Conservation (phyloP, 805 yeast species). For the Candida berthetii region DNA sequence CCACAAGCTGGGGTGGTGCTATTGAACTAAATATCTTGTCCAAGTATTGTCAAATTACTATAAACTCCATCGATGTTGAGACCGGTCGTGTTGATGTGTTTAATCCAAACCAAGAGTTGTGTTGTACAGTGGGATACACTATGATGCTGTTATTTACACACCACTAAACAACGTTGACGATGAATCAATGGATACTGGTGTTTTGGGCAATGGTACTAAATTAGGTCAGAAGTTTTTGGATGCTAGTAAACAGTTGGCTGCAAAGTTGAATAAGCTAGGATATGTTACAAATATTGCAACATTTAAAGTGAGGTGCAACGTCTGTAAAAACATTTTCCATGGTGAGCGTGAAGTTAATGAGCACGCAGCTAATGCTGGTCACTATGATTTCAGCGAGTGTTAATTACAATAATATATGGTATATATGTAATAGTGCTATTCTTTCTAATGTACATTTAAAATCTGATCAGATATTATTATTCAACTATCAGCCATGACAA, state of each 20-base stretch:
- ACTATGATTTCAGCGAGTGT: slow-evolving; percentile 51
- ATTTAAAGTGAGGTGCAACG: slow-evolving; percentile 51
- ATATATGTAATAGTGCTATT: background rate
- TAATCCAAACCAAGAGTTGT: slow-evolving; percentile 33
- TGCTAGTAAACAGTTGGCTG: slow-evolving; percentile 34
- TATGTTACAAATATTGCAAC: slow-evolving; percentile 61
- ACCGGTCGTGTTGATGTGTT: slow-evolving; percentile 53
- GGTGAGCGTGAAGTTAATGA: slow-evolving; percentile 62
- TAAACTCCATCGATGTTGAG: slow-evolving; percentile 60
- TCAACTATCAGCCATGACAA: slow-evolving; percentile 2
- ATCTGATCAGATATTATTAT: background rate
- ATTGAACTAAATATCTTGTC: slow-evolving; percentile 65
- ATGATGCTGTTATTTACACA: slow-evolving; percentile 49
- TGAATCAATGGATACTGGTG: slow-evolving; percentile 29
- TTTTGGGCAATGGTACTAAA: slow-evolving; percentile 31
- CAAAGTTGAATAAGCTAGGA: slow-evolving; percentile 40
- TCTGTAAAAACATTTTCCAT: slow-evolving; percentile 41
- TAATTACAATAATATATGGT: too few relatives aligned
- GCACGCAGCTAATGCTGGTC: slow-evolving; percentile 62
- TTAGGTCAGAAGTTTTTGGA: slow-evolving; percentile 27
- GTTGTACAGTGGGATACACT: slow-evolving; percentile 68
- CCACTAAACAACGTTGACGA: slow-evolving; percentile 19
- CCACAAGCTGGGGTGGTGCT: slow-evolving; percentile 79
- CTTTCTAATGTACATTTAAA: background rate
- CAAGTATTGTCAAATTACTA: slow-evolving; percentile 40